These are phyloP conservation scores for Neurospora crassa DNA, from an alignment of 2,329 filamentous ascomycete species.

Conservation along the genomic window DNA sequence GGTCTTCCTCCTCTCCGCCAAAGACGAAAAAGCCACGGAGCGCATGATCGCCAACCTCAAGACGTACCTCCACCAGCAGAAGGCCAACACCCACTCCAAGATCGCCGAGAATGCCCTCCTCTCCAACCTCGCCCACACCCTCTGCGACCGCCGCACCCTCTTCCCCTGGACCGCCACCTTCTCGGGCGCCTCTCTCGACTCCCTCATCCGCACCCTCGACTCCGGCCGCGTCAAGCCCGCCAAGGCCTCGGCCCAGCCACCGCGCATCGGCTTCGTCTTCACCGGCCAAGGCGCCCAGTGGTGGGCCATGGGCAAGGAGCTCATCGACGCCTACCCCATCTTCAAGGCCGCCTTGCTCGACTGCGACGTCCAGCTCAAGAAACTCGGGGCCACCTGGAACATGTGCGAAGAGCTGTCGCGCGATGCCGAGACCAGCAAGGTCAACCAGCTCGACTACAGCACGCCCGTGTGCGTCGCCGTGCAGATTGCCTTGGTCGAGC, in stretches of 20 bases:
- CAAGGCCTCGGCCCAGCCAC: slow-evolving; percentile 10
- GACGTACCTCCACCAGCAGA: slow-evolving; percentile 15
- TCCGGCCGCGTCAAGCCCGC: slow-evolving; percentile 16
- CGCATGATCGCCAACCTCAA: slow-evolving; percentile 18
- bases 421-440: slow-evolving; percentile 8
- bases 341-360: slow-evolving; percentile 13
- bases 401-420: slow-evolving; percentile 16
- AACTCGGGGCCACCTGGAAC: slow-evolving; percentile 14
- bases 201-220: slow-evolving; percentile 17
- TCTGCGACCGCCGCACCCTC: slow-evolving; percentile 21
- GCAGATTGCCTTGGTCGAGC: slow-evolving; percentile 30
- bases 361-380: slow-evolving; percentile 13
- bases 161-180: slow-evolving; percentile 15
- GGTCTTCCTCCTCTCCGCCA: slow-evolving; percentile 15
- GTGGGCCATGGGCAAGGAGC: slow-evolving; percentile 24
- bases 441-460: slow-evolving; percentile 15
- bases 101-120: slow-evolving; percentile 18
- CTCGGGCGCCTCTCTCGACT: slow-evolving; percentile 4
- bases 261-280: slow-evolving; percentile 23
- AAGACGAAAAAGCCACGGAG: slow-evolving; percentile 17
- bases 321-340: slow-evolving; percentile 17
- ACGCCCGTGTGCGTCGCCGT: slow-evolving; percentile 25
- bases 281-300: slow-evolving; percentile 28
- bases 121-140: slow-evolving; percentile 22
- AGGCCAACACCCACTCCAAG: slow-evolving; percentile 4